Conservation (phyloP, 306 rosid species). For the Trichosanthes cucumerina region DNA sequence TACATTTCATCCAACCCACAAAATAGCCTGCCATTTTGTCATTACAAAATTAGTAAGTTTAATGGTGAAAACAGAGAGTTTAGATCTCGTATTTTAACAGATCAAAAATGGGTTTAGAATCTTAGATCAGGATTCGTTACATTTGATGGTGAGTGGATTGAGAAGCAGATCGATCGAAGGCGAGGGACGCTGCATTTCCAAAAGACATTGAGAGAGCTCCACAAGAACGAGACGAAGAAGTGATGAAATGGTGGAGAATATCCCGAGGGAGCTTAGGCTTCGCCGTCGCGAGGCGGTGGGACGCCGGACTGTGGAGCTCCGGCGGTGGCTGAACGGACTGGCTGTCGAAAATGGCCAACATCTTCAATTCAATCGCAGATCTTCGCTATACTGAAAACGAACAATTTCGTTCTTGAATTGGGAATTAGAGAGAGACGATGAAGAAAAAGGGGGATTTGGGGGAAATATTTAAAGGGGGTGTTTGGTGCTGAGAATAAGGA, state of each 20-base stretch:
- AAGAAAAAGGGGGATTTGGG: conserved; percentile 1
- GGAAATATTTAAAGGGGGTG: conserved; percentile 6
- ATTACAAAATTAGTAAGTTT: background rate
- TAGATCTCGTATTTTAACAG: background rate
- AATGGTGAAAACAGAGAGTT: background rate
- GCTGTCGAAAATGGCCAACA: conserved; percentile 82
- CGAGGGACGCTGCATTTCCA: conserved; percentile 42
- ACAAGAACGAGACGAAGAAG: conserved; percentile 26
- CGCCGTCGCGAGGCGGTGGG: conserved; percentile 19
- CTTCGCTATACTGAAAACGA: background rate
- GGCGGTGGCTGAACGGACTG: conserved; percentile 66
- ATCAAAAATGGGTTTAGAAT: background rate
- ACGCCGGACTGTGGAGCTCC: conserved; percentile 80
- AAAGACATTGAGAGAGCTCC: conserved; percentile 44
- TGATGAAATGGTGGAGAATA: conserved; percentile 32
- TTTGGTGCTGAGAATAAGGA: background rate
- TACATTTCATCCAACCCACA: conserved; percentile 68
- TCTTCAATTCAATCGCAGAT: conserved; percentile 18
- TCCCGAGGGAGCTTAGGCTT: conserved; percentile 47
- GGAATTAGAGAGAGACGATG: background rate
- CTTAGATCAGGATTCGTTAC: conserved; percentile 15
- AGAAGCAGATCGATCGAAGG: conserved; percentile 32
- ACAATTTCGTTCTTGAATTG: background rate
- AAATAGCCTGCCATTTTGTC: conserved; percentile 47
- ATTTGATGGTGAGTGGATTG: conserved; percentile 25